Base-by-base conservation (phyloP, 805 yeast genomes). In the Saccharomyces kudriavzevii region DNA sequence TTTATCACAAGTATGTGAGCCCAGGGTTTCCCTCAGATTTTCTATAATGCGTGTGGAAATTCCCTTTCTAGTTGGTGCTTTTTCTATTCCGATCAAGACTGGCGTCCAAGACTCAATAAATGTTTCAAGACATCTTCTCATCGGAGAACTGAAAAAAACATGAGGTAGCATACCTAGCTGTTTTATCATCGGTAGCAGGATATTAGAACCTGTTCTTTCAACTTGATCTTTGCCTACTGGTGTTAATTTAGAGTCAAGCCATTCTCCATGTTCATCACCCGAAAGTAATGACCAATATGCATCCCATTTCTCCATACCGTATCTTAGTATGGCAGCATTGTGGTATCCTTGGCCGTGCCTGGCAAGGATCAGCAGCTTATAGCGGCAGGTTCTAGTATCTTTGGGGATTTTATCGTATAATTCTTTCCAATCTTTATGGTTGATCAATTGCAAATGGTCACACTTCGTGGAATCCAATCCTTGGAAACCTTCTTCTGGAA, bases 301-400 rank as follows among this genome's bases (percentile, higher is more conserved):
- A 59, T 80, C 68, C 90, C 89, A 84, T n/a, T 68, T 78, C 2
- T 74, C 74, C 20, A 72, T 52, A 10, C 88, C 88, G 59, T 81
- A 82, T 54, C 78, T 74, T 24, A 68, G 70, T 14, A 82, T 80
- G 2, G 80, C 77, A 47, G 73, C 71, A 59, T 84, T 84, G 57
- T 84, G 90, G 62, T 69, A 78, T 0, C 89, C 89, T 65, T 84
- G 87, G 5, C 89, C 89, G 60, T 84, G 89, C 63, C 89, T 74
- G 73, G 64, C 66, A 5, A 64, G 47, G 0, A 60, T 47, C 6
- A 60, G 25, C 50, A 64, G 46, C 49, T 62, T 62, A 48, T 65
- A 64, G n/a, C 56, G 54, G 17, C 50, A 45, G 1, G 52, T 53
- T 2, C 40, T 58, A 1, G 63, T 62, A 24, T 63, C 62, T 3